phyloP scores from a whole-genome alignment of 2,329 filamentous ascomycete genomes.

The Lasiodiplodia citricola region DNA sequence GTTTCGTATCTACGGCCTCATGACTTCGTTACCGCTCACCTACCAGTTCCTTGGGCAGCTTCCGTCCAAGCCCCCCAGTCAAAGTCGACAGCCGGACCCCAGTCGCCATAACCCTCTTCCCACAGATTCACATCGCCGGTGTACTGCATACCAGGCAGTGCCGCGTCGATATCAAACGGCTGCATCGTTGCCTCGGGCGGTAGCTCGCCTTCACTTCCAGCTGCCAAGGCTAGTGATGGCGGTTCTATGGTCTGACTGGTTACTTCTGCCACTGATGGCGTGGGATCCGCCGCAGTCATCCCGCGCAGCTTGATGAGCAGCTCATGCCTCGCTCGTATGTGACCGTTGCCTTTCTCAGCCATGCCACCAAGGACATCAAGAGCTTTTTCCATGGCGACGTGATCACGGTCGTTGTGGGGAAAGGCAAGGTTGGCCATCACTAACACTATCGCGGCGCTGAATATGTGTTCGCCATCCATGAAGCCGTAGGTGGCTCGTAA shows the following conservation, averaged over 20 bases:
- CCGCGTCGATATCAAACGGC: constrained; percentile 8
- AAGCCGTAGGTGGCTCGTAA: constrained; percentile 59
- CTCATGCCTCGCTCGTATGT: constrained; percentile 51
- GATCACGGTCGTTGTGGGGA: constrained; percentile 51
- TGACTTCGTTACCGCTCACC: neutral
- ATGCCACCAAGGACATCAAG: constrained; percentile 56
- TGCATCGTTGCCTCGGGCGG: constrained; percentile 17
- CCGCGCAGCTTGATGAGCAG: constrained; percentile 46
- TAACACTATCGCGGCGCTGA: constrained; percentile 60
- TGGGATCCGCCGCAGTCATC: constrained; percentile 13
- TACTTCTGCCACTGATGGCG: neutral
- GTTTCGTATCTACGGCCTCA: neutral
- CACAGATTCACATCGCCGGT: constrained; percentile 48
- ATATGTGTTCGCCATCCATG: constrained; percentile 63
- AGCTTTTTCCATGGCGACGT: constrained; percentile 52
- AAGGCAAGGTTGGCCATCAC: constrained; percentile 62
- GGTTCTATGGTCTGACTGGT: too few relatives aligned
- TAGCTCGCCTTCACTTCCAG: constrained; percentile 38
- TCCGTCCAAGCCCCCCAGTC: constrained; percentile 40
- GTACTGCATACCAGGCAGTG: constrained; percentile 5
- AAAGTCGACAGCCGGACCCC: constrained; percentile 50
- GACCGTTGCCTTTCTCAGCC: constrained; percentile 59
- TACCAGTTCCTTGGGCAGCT: neutral
- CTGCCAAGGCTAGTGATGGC: constrained; percentile 28
- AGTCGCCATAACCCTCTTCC: constrained; percentile 48